Evolutionary conservation across 1,284 basidiomycete genomes (phyloP).

Genomic region (Sparassis latifolia): DNA sequence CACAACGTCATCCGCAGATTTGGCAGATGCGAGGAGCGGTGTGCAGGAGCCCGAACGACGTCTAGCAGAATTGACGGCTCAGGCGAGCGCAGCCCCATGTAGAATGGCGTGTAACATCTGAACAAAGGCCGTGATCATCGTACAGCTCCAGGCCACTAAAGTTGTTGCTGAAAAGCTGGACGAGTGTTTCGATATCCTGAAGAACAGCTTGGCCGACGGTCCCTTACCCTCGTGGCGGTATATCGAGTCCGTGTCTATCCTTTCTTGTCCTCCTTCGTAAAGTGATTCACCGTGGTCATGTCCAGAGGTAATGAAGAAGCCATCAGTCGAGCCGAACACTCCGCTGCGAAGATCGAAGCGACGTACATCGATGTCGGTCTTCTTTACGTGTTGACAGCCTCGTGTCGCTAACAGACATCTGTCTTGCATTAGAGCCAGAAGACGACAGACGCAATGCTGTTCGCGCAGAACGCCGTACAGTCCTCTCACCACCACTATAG

Average conservation of each 20-base stretch:
- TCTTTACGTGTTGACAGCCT: too few species aligned
- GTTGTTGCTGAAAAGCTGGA: slow-evolving; percentile 11
- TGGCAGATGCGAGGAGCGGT: too few species aligned
- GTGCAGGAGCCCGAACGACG: too few species aligned
- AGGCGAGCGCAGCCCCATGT: too few species aligned
- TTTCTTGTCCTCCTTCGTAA: neutral
- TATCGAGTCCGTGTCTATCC: slow-evolving; percentile 9
- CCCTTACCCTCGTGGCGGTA: slow-evolving; percentile 14
- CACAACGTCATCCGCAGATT: too few species aligned
- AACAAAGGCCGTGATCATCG: neutral
- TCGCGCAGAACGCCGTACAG: slow-evolving; percentile 15
- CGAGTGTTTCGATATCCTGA: slow-evolving; percentile 13
- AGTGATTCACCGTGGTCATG: neutral
- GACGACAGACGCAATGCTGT: slow-evolving; percentile 11
- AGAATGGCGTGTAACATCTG: too few species aligned
- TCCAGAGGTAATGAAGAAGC: slow-evolving; percentile 9
- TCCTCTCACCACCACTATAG: slow-evolving; percentile 19
- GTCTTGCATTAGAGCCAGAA: slow-evolving; percentile 8
- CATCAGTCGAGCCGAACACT: slow-evolving; percentile 13
- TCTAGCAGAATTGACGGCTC: too few species aligned
- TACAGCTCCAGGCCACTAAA: slow-evolving; percentile 11
- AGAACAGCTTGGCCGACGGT: slow-evolving; percentile 11
- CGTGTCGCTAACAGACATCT: neutral
- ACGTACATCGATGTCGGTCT: slow-evolving; percentile 13
- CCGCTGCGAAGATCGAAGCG: slow-evolving; percentile 13